Base-by-base conservation (phyloP, 2,329 filamentous ascomycete species). In the Colletotrichum filicis region DNA sequence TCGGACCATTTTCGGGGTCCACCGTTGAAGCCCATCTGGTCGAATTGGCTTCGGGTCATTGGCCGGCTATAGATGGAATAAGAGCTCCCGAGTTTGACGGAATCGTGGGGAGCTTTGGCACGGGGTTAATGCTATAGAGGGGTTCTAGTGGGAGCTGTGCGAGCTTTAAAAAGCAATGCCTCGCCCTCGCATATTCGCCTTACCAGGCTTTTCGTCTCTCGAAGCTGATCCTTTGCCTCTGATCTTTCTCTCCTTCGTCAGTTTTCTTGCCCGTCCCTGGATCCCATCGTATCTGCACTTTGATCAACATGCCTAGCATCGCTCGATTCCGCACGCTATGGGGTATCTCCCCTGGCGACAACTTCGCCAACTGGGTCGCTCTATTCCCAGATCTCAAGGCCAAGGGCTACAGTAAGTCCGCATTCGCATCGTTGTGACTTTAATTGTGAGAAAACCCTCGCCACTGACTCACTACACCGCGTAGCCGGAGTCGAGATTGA, bases 341-440 rank as follows among this genome's bases (percentile, higher is more conserved):
- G 74, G 74, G 74, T 12, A 53, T 76, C 1, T 63, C 69, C 3
- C 35, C 73, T 1, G 62, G 70, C 6, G 66, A 70, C 5, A 60
- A 73, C 26, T 74, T 64, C 26, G 59, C 66, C 37, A 75, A 68
- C 24, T 76, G 70, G 69, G 52, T 57, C 3, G 26, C 49, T n/a
- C 55, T 71, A 60, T 66, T 76, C 32, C 66, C 74, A 2, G 61
- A 68, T 16, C 42, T 75, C 28, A 76, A 76, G 42, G 49, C 35
- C 8, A 58, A 66, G 26, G 73, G 74, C n/a, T 76, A 76, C 71
- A 60, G 73, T 76, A 11, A 24, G 62, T 49, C 2, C 6, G 3
- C 6, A 11, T 5, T 19, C 46, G 19, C 28, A 57, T 16, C 9
- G 30, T 11, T 32, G 2, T 4, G 30, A 1, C 30, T 32, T 0